These are phyloP conservation scores for Fusarium domesticum DNA, from an alignment of 2,329 filamentous ascomycete species.

Conservation along the genomic window DNA sequence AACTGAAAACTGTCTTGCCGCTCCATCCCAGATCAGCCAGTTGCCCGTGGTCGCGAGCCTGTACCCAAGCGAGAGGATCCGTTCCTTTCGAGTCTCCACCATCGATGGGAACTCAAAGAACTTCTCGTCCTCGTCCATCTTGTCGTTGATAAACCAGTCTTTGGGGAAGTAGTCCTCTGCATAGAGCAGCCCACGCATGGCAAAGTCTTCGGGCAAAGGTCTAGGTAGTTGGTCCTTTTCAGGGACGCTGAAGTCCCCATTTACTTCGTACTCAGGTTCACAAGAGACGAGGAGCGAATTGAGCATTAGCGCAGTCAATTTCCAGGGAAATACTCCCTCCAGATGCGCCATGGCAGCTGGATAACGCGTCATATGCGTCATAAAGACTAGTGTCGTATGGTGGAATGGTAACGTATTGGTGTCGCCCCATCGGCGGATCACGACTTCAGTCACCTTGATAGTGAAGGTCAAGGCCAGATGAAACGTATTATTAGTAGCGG, in stretches of 20 bases:
- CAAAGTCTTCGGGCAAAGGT: constrained; percentile 68
- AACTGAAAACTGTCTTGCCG: constrained; percentile 39
- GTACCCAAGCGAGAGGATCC: constrained; percentile 57
- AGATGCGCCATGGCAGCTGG: constrained; percentile 44
- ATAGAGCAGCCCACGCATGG: constrained; percentile 62
- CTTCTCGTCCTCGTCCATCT: constrained; percentile 66
- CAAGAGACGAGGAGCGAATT: constrained; percentile 35
- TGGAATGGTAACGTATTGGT: constrained; percentile 60
- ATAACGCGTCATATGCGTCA: constrained; percentile 44
- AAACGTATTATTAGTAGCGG: constrained; percentile 29
- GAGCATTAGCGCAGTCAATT: constrained; percentile 37
- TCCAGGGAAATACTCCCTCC: constrained; percentile 52
- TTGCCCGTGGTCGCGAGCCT: constrained; percentile 42
- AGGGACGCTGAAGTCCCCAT: constrained; percentile 46
- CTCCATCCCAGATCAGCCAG: constrained; percentile 47
- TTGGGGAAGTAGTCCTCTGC: constrained; percentile 55
- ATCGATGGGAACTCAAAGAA: constrained; percentile 61
- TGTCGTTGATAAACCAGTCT: constrained; percentile 56
- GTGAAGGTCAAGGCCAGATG: constrained; percentile 40
- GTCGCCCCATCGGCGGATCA: constrained; percentile 53
- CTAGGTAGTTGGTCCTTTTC: constrained; percentile 43
- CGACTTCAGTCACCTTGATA: constrained; percentile 43
- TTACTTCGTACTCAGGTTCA: constrained; percentile 36
- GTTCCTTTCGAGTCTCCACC: constrained; percentile 52
- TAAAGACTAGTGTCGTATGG: constrained; percentile 60